Conservation (phyloP, 805 yeast species). For the Maudiozyma barnettii region DNA sequence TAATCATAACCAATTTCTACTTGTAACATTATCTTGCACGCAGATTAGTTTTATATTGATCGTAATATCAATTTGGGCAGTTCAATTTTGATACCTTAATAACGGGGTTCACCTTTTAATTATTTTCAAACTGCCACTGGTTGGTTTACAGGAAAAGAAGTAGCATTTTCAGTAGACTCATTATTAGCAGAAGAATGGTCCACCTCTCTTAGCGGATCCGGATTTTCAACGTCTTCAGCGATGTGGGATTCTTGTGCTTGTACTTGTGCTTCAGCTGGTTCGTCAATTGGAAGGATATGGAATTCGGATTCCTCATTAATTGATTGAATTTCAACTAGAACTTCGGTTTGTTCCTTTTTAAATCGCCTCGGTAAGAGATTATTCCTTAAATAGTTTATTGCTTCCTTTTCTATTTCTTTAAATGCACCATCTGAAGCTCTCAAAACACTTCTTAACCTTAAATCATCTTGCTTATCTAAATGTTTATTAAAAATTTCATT, state of each 20-base stretch:
- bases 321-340: not conserved
- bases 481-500: constrained; percentile 28
- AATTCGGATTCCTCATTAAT: constrained; percentile 1
- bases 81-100: no score
- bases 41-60: no score
- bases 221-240: not conserved
- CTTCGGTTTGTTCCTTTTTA: not conserved
- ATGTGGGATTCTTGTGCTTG: not conserved
- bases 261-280: not conserved
- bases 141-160: no score
- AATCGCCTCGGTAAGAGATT: not conserved
- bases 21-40: no score
- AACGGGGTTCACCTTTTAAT: no score
- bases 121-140: no score
- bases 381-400: constrained; percentile 10
- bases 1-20: no score
- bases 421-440: constrained; percentile 28
- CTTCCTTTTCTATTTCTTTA: constrained; percentile 26
- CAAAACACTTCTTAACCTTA: constrained; percentile 23
- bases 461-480: constrained; percentile 32
- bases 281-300: constrained; percentile 2
- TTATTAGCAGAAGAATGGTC: no score
- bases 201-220: no score
- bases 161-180: no score
- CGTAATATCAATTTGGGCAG: no score